Percentiles rank a stretch among this genome's conserved stretches.
Conservation (phyloP, 2,329 filamentous ascomycete genomes). For the Fusarium chlamydosporum region DNA sequence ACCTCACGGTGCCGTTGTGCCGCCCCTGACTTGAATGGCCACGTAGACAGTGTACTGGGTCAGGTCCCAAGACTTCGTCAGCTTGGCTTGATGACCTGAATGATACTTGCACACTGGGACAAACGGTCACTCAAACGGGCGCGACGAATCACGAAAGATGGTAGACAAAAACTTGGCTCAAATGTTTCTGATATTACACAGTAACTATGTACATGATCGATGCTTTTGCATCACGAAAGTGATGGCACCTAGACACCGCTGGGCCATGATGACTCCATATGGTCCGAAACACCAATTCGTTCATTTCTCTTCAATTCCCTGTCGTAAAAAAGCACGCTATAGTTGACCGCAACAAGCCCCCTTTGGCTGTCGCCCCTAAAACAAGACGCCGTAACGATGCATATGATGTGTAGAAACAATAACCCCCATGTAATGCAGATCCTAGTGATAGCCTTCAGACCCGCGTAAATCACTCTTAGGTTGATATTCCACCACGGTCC, state of each 20-base stretch:
- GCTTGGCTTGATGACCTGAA: neutral
- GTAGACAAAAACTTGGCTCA: conserved; percentile 21
- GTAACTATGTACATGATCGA: conserved; percentile 41
- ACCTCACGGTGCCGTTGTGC: conserved; percentile 23
- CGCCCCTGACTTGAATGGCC: conserved; percentile 14
- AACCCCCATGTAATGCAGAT: conserved; percentile 14
- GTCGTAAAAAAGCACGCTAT: conserved; percentile 45
- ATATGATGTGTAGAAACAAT: conserved; percentile 39
- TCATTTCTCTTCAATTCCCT: conserved; percentile 35
- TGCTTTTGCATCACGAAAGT: conserved; percentile 9
- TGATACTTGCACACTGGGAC: conserved; percentile 21
- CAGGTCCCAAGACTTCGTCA: conserved; percentile 8
- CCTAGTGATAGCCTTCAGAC: conserved; percentile 2
- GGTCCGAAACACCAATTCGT: conserved; percentile 39
- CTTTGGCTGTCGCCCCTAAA: conserved; percentile 43
- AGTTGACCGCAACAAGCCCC: conserved; percentile 44
- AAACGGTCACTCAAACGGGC: conserved; percentile 14
- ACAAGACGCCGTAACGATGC: conserved; percentile 50
- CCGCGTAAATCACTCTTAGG: neutral
- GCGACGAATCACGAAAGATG: neutral
- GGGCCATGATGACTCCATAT: conserved; percentile 23
- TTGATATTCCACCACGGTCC: neutral
- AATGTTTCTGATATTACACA: conserved; percentile 33
- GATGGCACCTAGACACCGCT: conserved; percentile 36
- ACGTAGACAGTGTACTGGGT: conserved; percentile 12